Conservation (phyloP, 2,329 filamentous ascomycete species). For the Truncatella angustata region DNA sequence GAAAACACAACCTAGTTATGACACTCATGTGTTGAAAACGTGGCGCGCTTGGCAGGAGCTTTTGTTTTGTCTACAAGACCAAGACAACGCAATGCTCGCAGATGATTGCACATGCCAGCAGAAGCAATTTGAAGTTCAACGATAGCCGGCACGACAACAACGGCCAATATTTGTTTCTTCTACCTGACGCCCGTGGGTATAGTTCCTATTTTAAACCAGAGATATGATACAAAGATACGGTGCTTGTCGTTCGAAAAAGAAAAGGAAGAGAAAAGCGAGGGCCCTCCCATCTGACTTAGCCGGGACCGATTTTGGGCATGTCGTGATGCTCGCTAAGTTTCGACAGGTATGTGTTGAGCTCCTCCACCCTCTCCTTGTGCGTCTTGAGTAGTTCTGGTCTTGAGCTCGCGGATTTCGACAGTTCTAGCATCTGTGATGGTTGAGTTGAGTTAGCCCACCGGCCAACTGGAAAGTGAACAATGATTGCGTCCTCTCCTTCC, state of each 20-base stretch:
- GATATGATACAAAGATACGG: not conserved
- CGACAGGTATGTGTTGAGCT: constrained; percentile 90
- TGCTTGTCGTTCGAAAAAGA: not conserved
- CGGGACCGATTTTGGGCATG: constrained; percentile 73
- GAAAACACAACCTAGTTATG: too few relatives aligned
- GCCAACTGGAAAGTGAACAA: not conserved
- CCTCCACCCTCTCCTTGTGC: constrained; percentile 94
- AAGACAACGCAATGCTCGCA: too few relatives aligned
- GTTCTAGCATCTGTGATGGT: constrained; percentile 71
- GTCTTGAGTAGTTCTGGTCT: constrained; percentile 84
- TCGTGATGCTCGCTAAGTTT: constrained; percentile 96
- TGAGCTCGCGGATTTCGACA: constrained; percentile 58
- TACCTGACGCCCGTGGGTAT: too few relatives aligned
- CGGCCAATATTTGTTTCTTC: too few relatives aligned
- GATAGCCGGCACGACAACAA: too few relatives aligned
- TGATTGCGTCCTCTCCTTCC: not conserved
- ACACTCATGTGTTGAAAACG: too few relatives aligned
- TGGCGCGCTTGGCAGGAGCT: too few relatives aligned
- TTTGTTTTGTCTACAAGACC: too few relatives aligned
- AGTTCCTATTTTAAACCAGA: too few relatives aligned
- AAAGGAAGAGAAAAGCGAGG: not conserved
- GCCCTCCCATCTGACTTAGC: constrained; percentile 33
- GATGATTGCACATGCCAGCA: too few relatives aligned
- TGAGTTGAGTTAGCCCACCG: too few relatives aligned
- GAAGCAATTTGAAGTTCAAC: too few relatives aligned